Evolutionary conservation across 2,329 filamentous ascomycete genomes (phyloP).

Genomic region (Trichophyton simii): DNA sequence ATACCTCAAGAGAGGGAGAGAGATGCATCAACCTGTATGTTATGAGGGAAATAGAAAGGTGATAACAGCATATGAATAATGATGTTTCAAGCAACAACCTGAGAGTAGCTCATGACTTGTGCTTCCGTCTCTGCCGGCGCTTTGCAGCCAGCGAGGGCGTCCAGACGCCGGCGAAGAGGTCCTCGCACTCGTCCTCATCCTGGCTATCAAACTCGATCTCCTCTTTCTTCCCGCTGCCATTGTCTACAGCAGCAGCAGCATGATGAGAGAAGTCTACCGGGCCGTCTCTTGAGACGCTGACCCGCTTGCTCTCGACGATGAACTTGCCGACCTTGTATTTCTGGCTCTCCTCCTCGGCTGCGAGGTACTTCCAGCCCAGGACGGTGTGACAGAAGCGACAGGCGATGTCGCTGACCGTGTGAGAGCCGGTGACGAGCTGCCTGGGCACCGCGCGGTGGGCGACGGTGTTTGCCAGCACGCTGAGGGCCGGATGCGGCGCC

Average conservation of each 20-base stretch:
- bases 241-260: too few species aligned
- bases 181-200: constrained; percentile 56
- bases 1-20: background rate
- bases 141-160: constrained; percentile 40
- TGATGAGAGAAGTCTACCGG: background rate
- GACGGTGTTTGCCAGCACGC: constrained; percentile 45
- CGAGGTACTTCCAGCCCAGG: constrained; percentile 54
- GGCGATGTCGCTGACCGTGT: constrained; percentile 49
- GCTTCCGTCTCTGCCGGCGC: constrained; percentile 11
- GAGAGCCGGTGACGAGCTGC: constrained; percentile 50
- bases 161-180: constrained; percentile 52
- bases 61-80: too few species aligned
- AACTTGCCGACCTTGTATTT: constrained; percentile 56
- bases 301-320: constrained; percentile 49
- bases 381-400: constrained; percentile 45
- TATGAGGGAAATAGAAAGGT: background rate
- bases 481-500: background rate
- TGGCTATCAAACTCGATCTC: constrained; percentile 48
- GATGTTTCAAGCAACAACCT: too few species aligned
- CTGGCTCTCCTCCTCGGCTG: constrained; percentile 49
- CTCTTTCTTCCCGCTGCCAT: constrained; percentile 6
- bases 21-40: background rate
- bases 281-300: constrained; percentile 27
- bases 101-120: background rate
- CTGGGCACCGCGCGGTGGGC: constrained; percentile 45